Percentiles rank a stretch among this genome's conserved stretches.
These are phyloP conservation scores for Gaeumannomyces sp. DNA, from an alignment of 2,329 filamentous ascomycete genomes.

Conservation along the genomic window DNA sequence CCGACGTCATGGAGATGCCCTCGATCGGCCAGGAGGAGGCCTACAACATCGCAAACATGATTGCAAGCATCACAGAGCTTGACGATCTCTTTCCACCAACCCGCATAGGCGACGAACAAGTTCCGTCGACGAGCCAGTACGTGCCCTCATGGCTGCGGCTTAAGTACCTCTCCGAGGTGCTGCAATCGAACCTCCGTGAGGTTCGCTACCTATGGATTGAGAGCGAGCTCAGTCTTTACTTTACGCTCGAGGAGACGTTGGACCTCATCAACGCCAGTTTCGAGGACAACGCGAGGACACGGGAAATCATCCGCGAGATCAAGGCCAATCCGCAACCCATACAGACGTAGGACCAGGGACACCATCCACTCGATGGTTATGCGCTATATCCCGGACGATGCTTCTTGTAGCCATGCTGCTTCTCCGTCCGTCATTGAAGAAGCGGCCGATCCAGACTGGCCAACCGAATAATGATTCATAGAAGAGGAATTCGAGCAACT, in stretches of 20 bases:
- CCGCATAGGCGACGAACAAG: slow-evolving; percentile 26
- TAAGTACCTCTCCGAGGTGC: slow-evolving; percentile 57
- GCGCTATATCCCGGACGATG: too few relatives aligned
- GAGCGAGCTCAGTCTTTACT: slow-evolving; percentile 59
- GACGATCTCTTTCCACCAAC: slow-evolving; percentile 54
- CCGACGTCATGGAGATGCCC: slow-evolving; percentile 55
- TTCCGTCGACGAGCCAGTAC: slow-evolving; percentile 54
- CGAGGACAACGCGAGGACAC: slow-evolving; percentile 54
- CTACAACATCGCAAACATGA: slow-evolving; percentile 53
- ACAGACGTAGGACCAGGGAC: background rate
- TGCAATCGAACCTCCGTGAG: slow-evolving; percentile 61
- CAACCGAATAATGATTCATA: background rate
- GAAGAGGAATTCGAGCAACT: background rate
- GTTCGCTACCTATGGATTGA: slow-evolving; percentile 59
- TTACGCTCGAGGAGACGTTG: slow-evolving; percentile 53
- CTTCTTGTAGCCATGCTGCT: background rate
- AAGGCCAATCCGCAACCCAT: slow-evolving; percentile 42
- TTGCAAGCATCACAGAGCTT: slow-evolving; percentile 49
- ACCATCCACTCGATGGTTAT: background rate
- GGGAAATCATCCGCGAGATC: slow-evolving; percentile 54
- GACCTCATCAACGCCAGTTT: slow-evolving; percentile 59
- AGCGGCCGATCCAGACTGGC: too few relatives aligned
- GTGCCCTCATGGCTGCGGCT: slow-evolving; percentile 56
- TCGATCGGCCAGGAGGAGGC: slow-evolving; percentile 59
- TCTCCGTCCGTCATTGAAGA: background rate